These are phyloP conservation scores for Colletotrichum tamarilloi DNA, from an alignment of 2,329 filamentous ascomycete genomes.

Conservation along the genomic window DNA sequence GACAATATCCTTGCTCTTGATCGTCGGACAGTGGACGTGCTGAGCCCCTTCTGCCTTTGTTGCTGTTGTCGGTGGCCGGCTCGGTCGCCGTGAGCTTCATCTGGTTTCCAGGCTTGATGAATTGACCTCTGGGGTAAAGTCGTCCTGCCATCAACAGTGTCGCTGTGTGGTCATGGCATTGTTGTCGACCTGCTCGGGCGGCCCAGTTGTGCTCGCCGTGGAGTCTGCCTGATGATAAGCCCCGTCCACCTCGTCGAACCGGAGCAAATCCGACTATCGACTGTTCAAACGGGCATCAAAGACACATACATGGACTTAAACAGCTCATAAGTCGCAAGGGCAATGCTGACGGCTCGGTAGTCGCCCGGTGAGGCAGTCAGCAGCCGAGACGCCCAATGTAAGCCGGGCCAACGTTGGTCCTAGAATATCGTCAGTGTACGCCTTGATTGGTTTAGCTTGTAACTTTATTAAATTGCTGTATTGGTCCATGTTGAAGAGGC, in stretches of 20 bases:
- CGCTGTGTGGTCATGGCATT: no score
- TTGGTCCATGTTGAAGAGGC: background rate
- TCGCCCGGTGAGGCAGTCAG: background rate
- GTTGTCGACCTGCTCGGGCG: background rate
- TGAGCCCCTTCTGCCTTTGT: no score
- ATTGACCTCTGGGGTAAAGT: no score
- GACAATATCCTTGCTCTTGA: no score
- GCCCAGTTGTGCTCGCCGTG: background rate
- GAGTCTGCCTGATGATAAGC: background rate
- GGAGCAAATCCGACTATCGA: background rate
- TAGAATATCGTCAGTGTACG: background rate
- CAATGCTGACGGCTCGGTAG: background rate
- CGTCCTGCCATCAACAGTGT: no score
- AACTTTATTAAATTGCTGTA: background rate
- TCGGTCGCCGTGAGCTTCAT: no score
- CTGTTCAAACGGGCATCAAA: background rate
- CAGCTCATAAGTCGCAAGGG: background rate
- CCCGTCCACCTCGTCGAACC: background rate
- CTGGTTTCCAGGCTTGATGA: no score
- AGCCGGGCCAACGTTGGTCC: background rate
- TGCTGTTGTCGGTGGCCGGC: no score
- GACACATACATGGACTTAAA: no score
- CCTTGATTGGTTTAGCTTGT: background rate
- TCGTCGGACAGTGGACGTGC: no score
- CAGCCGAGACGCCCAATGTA: background rate